Conservation (phyloP, 192 early-diverging fungal genomes). For the Backusella sp. region DNA sequence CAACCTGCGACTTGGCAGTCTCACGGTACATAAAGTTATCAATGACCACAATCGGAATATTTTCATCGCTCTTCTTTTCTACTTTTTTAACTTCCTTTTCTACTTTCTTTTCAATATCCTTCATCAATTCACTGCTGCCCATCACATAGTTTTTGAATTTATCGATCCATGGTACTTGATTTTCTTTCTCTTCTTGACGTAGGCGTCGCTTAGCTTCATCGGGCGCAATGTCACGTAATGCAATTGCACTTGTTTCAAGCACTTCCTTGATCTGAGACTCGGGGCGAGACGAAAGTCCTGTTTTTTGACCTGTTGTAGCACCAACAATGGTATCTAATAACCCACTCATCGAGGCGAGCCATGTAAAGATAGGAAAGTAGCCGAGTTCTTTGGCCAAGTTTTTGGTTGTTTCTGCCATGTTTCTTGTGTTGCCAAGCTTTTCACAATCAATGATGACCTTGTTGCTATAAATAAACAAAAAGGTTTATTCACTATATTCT, state of each 20-base stretch:
- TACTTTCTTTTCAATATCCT: constrained; percentile 13
- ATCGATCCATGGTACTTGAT: background rate
- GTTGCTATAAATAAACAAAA: constrained; percentile 31
- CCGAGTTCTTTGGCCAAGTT: constrained; percentile 82
- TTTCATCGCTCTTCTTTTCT: constrained; percentile 39
- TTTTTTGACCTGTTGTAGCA: constrained; percentile 88
- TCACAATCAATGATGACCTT: constrained; percentile 81
- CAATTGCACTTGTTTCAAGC: constrained; percentile 75
- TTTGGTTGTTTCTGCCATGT: constrained; percentile 72
- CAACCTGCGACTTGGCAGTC: constrained; percentile 51
- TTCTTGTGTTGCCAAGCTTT: constrained; percentile 69
- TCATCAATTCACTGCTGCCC: background rate
- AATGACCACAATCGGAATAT: constrained; percentile 89
- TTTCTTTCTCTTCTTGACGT: constrained; percentile 13
- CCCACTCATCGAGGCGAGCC: constrained; percentile 66
- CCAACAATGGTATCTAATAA: constrained; percentile 84
- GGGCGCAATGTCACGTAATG: constrained; percentile 61
- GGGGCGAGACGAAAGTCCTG: constrained; percentile 77
- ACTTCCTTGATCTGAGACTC: constrained; percentile 84
- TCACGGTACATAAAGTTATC: constrained; percentile 83
- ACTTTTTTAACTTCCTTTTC: constrained; percentile 30
- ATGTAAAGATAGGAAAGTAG: constrained; percentile 91
- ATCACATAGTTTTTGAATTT: background rate
- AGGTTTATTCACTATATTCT: background rate
- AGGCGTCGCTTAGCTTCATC: background rate